Evolutionary conservation across 2,329 filamentous ascomycete species (phyloP), one percentile per base, ranked within the genome.

Genomic region (Fusarium sp.): DNA sequence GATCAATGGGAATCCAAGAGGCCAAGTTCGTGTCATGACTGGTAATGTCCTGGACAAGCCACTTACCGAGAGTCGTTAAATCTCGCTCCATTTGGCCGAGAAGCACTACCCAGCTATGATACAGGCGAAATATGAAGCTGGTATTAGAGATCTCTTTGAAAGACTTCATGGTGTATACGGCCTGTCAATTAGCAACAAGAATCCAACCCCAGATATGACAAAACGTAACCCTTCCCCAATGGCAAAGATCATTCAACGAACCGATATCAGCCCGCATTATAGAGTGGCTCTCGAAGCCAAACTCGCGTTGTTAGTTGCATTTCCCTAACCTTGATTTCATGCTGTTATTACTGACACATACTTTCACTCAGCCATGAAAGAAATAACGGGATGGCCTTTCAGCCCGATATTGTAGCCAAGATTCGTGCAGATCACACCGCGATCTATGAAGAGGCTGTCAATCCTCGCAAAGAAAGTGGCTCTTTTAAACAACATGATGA

Each of bases 101-200:
- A 65, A 65, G 16, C 63, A 66, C 35, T 66, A 65, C 24, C 44
- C 49, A 12, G 63, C 63, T n/a, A 66, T 66, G 60, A 41, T 66
- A 5, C 43, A 38, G 3, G 35, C 15, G 3, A 28, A 60, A 8
- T 15, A 56, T 12, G 49, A 52, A 12, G 28, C 9, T 8, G 7
- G 35, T 7, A 28, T 61, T 5, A 50, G 55, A 13, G 21, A 56
- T 21, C 60, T 66, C 3, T 50, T 66, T 4, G 6, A 61, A 6
- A 42, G 63, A 5, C n/a, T 66, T 7, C 60, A 66, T 56, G 18
- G 23, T 6, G 23, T 66, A 0, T 61, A 65, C 21, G 60, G 63
- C 3, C 20, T 66, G 10, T 61, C 60, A 13, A 50, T 66, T 8
- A 65, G 55, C 21, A 65, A 61, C 15, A 50, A 24, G 6, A 66